These are phyloP conservation scores for Mixia osmundae DNA, from an alignment of 1,284 basidiomycete species.

Conservation along the genomic window DNA sequence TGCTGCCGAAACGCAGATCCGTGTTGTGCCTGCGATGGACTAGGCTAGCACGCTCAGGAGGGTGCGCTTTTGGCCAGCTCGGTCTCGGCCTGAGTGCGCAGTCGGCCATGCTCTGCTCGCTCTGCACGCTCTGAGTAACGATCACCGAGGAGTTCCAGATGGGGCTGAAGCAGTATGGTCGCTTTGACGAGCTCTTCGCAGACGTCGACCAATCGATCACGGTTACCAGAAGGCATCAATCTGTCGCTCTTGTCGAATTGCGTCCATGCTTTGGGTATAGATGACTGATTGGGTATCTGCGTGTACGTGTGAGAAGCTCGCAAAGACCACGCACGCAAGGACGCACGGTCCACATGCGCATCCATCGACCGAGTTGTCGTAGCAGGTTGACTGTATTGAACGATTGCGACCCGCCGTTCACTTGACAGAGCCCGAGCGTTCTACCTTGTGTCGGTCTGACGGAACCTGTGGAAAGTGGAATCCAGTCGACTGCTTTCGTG, in stretches of 20 bases:
- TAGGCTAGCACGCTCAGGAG: too few species aligned
- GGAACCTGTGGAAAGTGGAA: constrained; percentile 21
- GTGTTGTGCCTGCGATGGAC: too few species aligned
- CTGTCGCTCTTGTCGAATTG: constrained; percentile 15
- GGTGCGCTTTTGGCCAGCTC: too few species aligned
- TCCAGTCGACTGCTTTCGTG: too few species aligned
- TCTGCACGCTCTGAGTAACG: constrained; percentile 23
- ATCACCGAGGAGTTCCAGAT: constrained; percentile 18
- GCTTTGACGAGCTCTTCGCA: constrained; percentile 23
- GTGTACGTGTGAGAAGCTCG: too few species aligned
- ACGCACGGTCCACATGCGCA: constrained; percentile 19
- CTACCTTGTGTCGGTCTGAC: constrained; percentile 24
- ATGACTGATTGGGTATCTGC: constrained; percentile 21
- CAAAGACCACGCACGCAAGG: neutral
- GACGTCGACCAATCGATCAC: constrained; percentile 25
- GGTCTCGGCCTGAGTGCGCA: constrained; percentile 21
- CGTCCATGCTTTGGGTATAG: constrained; percentile 23
- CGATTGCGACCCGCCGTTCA: constrained; percentile 23
- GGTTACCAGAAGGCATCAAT: constrained; percentile 21
- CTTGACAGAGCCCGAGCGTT: constrained; percentile 20
- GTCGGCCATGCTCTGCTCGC: constrained; percentile 17
- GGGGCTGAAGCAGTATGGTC: constrained; percentile 16
- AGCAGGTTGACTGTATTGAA: constrained; percentile 24
- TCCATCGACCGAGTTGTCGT: constrained; percentile 23
- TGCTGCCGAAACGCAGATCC: too few species aligned